phyloP scores from a whole-genome alignment of 1,139 yeast species.

The Candida labiduridarum region DNA sequence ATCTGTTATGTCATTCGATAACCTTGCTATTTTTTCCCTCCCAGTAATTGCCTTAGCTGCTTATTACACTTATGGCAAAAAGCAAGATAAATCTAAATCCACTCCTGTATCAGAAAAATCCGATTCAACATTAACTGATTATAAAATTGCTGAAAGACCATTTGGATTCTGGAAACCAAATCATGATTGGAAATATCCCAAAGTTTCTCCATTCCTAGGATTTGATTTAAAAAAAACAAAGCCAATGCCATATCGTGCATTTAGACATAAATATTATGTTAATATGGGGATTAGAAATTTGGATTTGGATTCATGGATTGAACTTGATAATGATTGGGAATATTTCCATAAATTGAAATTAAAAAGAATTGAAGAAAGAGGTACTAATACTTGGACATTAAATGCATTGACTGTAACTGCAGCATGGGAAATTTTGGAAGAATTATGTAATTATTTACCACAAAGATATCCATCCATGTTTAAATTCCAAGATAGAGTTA shows the following conservation, averaged over 20 bases:
- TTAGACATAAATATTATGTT: slow-evolving; percentile 54
- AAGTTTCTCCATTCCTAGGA: slow-evolving; percentile 45
- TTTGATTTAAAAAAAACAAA: slow-evolving; percentile 55
- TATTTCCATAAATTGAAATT: slow-evolving; percentile 56
- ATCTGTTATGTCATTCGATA: neutral
- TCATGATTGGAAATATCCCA: slow-evolving; percentile 45
- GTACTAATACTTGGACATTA: slow-evolving; percentile 53
- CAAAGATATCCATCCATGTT: slow-evolving; percentile 61
- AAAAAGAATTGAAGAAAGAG: slow-evolving; percentile 47
- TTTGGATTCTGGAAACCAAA: slow-evolving; percentile 58
- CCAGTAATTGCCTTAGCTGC: slow-evolving; percentile 2
- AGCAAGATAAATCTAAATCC: neutral
- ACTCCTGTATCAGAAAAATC: neutral
- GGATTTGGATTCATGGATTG: slow-evolving; percentile 65
- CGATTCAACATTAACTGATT: slow-evolving; percentile 3
- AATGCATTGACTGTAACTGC: slow-evolving; percentile 55
- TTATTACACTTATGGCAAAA: slow-evolving; percentile 1
- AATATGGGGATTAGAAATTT: slow-evolving; percentile 69
- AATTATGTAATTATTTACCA: slow-evolving; percentile 56
- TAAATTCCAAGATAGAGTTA: slow-evolving; percentile 44
- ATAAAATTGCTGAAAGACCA: slow-evolving; percentile 13
- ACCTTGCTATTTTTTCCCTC: slow-evolving; percentile 1
- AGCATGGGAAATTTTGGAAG: slow-evolving; percentile 57
- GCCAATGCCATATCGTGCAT: slow-evolving; percentile 65
- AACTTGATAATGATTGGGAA: slow-evolving; percentile 64